Base-by-base conservation (phyloP, 129 eudicot species). In the Escallonia rubra region DNA sequence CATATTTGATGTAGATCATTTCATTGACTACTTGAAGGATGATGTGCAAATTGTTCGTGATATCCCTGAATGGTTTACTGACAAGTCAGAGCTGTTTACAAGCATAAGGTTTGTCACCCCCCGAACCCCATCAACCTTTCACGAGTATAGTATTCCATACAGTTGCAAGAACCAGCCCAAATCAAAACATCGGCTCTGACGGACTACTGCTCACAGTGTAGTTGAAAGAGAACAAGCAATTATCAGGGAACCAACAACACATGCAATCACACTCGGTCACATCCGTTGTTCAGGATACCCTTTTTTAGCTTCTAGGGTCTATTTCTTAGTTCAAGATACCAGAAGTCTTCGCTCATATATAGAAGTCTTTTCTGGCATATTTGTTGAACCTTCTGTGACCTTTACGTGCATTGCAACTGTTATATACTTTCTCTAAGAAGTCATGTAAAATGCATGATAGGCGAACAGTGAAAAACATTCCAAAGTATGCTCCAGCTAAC, bases 1-100 rank as follows among this genome's bases (percentile, higher is more conserved):
- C 76, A 89, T 93, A 74, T 93, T 93, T 80, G 99, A 93, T 63
- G 99, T 89, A 14, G 95, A 93, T 74, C 99, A 93, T 83, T 93
- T 93, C 74, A 89, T 93, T 67, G 96, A 93, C 79, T 93, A 93
- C 85, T 80, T 93, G 78, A 93, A 93, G 82, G 86, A 93, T 65
- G 99, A 93, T 75, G 96, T 93, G 59, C 88, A 75, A 63, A 93
- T 93, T 67, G 96, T 89, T 59, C 94, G 99, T 42, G 99, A 93
- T 78, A 93, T 93, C 64, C 99, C 99, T 57, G 87, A 92, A 45
- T 93, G 99, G 99, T 93, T 93, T 72, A 82, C 90, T 2, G 99
- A 89, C 79, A 93, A 83, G 67, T 43, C 99, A 41, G 99, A 93
- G 74, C 82, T 93, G 52, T 93, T 93, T 75, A 72, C 85, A 15